Conservation (phyloP, 2,329 filamentous ascomycete species). For the Bipolaris bicolor region DNA sequence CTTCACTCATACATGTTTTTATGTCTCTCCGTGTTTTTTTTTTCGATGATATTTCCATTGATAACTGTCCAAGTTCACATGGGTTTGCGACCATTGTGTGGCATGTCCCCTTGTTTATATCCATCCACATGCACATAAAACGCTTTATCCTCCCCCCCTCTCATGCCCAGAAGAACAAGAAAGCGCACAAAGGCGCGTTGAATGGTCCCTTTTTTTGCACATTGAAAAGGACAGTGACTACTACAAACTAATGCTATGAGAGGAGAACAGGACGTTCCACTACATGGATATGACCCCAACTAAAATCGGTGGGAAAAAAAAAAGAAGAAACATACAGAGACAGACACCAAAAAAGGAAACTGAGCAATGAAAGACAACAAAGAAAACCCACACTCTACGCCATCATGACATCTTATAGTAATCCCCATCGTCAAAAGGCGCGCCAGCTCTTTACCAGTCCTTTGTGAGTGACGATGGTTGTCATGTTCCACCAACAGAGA, state of each 20-base stretch:
- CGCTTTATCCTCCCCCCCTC: not conserved
- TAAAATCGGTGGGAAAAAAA: conserved; percentile 5
- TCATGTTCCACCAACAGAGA: conserved; percentile 45
- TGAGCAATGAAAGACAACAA: conserved; percentile 20
- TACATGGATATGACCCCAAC: conserved; percentile 10
- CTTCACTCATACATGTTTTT: too few relatives aligned
- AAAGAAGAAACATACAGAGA: not conserved
- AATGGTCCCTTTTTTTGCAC: not conserved
- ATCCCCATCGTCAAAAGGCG: conserved; percentile 12
- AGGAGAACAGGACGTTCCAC: conserved; percentile 11
- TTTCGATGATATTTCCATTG: conserved; percentile 4
- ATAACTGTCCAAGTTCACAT: conserved; percentile 3
- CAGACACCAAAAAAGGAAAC: not conserved
- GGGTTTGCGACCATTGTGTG: not conserved
- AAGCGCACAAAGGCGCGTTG: not conserved
- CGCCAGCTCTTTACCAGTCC: conserved; percentile 35
- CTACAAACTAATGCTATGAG: conserved; percentile 23
- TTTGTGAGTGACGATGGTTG: conserved; percentile 35
- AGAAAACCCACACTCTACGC: conserved; percentile 21
- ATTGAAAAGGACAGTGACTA: conserved; percentile 12
- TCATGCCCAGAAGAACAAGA: conserved; percentile 2
- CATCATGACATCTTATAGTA: conserved; percentile 22
- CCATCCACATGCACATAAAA: not conserved
- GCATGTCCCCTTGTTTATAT: not conserved
- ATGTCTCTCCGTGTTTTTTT: not conserved